Conservation (phyloP, 1,284 basidiomycete species). For the Tilletia setariae region DNA sequence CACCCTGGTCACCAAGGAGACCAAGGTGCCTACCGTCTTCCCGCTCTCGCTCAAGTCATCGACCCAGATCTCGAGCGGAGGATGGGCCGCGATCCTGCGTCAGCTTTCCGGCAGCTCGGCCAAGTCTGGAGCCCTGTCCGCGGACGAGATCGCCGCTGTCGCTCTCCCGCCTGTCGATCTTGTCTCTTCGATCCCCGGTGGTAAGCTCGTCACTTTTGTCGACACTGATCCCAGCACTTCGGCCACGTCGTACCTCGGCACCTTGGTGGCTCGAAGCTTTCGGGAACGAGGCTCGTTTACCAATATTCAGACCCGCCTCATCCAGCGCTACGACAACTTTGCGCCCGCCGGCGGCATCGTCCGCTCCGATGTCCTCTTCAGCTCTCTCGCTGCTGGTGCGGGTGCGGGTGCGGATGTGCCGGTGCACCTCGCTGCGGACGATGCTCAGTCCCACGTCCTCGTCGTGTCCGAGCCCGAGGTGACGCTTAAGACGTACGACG, state of each 20-base stretch:
- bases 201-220: slow-evolving; percentile 41
- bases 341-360: slow-evolving; percentile 40
- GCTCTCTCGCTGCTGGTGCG: slow-evolving; percentile 21
- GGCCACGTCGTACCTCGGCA: slow-evolving; percentile 36
- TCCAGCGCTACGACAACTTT: slow-evolving; percentile 52
- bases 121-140: slow-evolving; percentile 4
- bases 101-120: slow-evolving; percentile 6
- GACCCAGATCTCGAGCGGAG: slow-evolving; percentile 3
- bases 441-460: slow-evolving; percentile 37
- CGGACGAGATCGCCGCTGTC: slow-evolving; percentile 30
- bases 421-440: slow-evolving; percentile 39
- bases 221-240: slow-evolving; percentile 41
- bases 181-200: slow-evolving; percentile 33
- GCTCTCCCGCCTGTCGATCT: slow-evolving; percentile 27
- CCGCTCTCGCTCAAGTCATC: slow-evolving; percentile 2
- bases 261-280: slow-evolving; percentile 40
- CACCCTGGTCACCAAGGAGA: slow-evolving; percentile 4
- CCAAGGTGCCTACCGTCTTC: slow-evolving; percentile 14
- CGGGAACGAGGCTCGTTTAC: slow-evolving; percentile 28
- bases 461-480: slow-evolving; percentile 43
- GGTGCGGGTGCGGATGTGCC: slow-evolving; percentile 38
- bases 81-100: slow-evolving; percentile 4
- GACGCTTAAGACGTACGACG: slow-evolving; percentile 43
- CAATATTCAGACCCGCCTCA: slow-evolving; percentile 39
- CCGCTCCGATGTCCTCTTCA: slow-evolving; percentile 45